phyloP scores from a whole-genome alignment of 2,329 filamentous ascomycete species.

The Elsinoe necatrix region DNA sequence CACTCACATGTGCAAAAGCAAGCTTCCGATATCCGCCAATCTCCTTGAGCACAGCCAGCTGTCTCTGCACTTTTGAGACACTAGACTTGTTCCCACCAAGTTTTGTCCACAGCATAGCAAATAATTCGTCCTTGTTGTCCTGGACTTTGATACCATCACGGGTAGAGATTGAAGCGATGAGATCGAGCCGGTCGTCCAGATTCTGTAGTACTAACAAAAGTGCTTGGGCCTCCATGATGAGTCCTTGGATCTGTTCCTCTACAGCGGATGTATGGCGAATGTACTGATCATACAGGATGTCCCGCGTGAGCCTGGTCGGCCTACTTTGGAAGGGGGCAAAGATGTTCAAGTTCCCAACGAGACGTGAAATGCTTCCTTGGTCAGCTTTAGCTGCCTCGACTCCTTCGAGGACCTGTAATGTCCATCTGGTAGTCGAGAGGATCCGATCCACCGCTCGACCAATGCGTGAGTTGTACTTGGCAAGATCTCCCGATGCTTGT shows the following conservation, averaged over 20 bases:
- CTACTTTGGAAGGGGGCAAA: slow-evolving; percentile 54
- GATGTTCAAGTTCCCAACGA: slow-evolving; percentile 38
- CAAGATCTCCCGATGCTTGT: slow-evolving; percentile 56
- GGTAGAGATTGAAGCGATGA: slow-evolving; percentile 61
- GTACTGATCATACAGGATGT: slow-evolving; percentile 62
- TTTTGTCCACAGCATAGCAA: slow-evolving; percentile 64
- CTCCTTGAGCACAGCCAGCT: slow-evolving; percentile 55
- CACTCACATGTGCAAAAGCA: slow-evolving; percentile 60
- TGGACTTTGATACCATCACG: slow-evolving; percentile 54
- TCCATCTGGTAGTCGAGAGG: slow-evolving; percentile 68
- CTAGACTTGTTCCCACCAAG: slow-evolving; percentile 59
- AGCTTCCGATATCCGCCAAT: slow-evolving; percentile 58
- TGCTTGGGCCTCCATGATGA: slow-evolving; percentile 63
- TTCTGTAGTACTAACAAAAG: slow-evolving; percentile 57
- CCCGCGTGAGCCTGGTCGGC: slow-evolving; percentile 50
- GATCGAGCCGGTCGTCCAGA: slow-evolving; percentile 59
- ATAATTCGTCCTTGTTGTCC: slow-evolving; percentile 54
- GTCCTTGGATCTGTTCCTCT: slow-evolving; percentile 56
- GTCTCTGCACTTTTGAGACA: slow-evolving; percentile 52
- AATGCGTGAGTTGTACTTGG: slow-evolving; percentile 68
- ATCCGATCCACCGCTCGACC: slow-evolving; percentile 66
- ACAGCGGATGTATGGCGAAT: slow-evolving; percentile 62
- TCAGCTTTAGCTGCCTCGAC: slow-evolving; percentile 41
- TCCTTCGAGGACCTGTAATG: slow-evolving; percentile 57
- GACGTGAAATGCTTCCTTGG: slow-evolving; percentile 33